phyloP scores from a whole-genome alignment of 1,139 yeast genomes.

The Suhomyces choctaworum region DNA sequence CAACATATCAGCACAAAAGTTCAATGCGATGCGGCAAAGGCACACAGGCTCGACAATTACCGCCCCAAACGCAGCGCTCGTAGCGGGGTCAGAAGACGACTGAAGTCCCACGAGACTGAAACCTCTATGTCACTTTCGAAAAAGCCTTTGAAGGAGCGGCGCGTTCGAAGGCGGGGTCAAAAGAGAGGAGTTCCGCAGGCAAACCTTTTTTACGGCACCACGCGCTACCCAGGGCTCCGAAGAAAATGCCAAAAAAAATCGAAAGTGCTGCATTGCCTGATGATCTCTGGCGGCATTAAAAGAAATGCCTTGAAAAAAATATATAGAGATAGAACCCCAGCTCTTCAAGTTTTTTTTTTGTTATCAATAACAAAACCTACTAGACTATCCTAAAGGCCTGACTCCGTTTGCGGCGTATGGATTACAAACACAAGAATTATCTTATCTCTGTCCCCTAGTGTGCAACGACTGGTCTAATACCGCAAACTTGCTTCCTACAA shows the following conservation, averaged over 20 bases:
- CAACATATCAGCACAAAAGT: no score
- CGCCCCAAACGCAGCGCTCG: no score
- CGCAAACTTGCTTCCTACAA: not conserved
- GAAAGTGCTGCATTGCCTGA: not conserved
- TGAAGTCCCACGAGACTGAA: no score
- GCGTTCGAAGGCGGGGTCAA: no score
- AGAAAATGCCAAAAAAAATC: not conserved
- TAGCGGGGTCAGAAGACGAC: no score
- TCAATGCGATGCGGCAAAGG: no score
- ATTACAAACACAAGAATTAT: slow-evolving; percentile 13
- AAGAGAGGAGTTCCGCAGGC: no score
- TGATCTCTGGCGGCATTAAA: not conserved
- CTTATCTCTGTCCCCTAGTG: slow-evolving; percentile 18
- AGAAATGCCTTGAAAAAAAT: not conserved
- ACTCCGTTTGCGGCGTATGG: slow-evolving; percentile 4
- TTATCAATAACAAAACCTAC: not conserved
- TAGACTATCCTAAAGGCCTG: not conserved
- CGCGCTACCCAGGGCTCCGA: no score
- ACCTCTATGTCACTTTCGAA: no score
- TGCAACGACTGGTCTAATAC: slow-evolving; percentile 1
- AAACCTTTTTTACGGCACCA: no score
- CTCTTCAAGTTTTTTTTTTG: not conserved
- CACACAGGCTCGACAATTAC: no score
- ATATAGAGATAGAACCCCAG: not conserved
- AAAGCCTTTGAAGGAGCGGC: no score